Evolutionary conservation across 306 rosid species (phyloP), one percentile per base, ranked within the genome.

Genomic region (Cajanus cajan): DNA sequence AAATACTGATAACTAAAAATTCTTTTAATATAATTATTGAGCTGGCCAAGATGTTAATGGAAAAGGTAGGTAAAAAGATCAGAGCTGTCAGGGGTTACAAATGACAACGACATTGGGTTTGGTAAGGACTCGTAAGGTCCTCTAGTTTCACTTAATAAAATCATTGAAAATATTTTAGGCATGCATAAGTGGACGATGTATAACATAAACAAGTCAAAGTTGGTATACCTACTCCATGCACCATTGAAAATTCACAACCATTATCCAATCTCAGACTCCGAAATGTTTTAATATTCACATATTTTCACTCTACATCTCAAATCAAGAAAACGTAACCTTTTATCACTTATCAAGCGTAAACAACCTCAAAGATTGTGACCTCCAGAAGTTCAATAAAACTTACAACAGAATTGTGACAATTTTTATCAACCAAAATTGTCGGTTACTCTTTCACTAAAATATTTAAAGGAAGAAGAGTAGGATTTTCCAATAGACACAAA

Each of bases 121-220:
- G 97, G 91, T 90, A 61, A 85, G 83, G 80, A 72, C 48, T 24
- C 37, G 7, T 45, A 44, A 3, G 62, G 67, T 71, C 92, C 92
- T 81, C 85, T 76, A 36, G 48, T 67, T 67, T 4, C 6, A 4
- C 5, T 13, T n/a, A 22, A 24, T 21, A 43, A 33, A 50, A 41
- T 10, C n/a, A 6, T 43, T 12, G 58, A 68, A 24, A 36, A 11
- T 43, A 40, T 76, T 52, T 9, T 2, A 11, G 41, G 57, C 80
- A 13, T 61, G 69, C n/a, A 33, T 59, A n/a, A 33, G 45, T 74
- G 41, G 80, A 68, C 31, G 7, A 61, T 18, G n/a, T n/a, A 77
- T 54, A 21, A 64, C 52, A 28, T 24, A 61, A 45, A 12, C 64
- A 41, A 57, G 88, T 85, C 89, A 74, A 81, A 77, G 77, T 85